Conservation (phyloP, 805 yeast species). For the Geotrichum ghanense region DNA sequence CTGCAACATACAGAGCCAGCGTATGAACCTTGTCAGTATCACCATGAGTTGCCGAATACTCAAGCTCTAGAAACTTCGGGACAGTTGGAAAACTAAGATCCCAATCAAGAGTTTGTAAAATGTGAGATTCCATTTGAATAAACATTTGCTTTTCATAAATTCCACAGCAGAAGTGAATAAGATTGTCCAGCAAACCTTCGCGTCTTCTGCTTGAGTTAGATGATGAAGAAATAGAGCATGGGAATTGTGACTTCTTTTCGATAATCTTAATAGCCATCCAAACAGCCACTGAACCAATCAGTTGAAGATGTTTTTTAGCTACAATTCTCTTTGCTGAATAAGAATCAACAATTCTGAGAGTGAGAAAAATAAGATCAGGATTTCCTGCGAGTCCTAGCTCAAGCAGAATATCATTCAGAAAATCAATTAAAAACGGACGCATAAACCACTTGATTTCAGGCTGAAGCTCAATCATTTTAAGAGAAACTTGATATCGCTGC, state of each 20-base stretch:
- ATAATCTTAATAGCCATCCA: constrained; percentile 84
- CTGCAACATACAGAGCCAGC: constrained; percentile 27
- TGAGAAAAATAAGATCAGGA: constrained; percentile 56
- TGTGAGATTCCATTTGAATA: constrained; percentile 69
- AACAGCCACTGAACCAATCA: constrained; percentile 81
- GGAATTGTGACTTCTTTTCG: constrained; percentile 65
- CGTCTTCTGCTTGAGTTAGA: constrained; percentile 20
- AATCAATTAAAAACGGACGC: constrained; percentile 68
- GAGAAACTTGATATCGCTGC: not conserved
- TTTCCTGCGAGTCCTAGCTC: constrained; percentile 49
- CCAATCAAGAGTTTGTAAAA: constrained; percentile 64
- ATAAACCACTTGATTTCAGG: constrained; percentile 72
- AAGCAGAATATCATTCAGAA: constrained; percentile 44
- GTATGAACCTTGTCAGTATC: constrained; percentile 8
- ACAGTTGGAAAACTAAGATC: constrained; percentile 51
- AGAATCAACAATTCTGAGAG: constrained; percentile 73
- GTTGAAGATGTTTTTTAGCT: constrained; percentile 73
- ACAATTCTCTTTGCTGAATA: constrained; percentile 84
- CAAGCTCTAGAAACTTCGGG: constrained; percentile 31
- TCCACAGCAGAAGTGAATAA: constrained; percentile 60
- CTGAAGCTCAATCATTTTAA: constrained; percentile 63
- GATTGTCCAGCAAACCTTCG: constrained; percentile 36
- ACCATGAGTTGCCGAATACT: constrained; percentile 4
- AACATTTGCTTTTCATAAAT: constrained; percentile 52
- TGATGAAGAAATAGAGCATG: constrained; percentile 60